A percentile compares a stretch with the other conserved stretches of the same genome.
Evolutionary conservation across 23 red algal species (phyloP).

Genomic region (Gracilaria gracilis): DNA sequence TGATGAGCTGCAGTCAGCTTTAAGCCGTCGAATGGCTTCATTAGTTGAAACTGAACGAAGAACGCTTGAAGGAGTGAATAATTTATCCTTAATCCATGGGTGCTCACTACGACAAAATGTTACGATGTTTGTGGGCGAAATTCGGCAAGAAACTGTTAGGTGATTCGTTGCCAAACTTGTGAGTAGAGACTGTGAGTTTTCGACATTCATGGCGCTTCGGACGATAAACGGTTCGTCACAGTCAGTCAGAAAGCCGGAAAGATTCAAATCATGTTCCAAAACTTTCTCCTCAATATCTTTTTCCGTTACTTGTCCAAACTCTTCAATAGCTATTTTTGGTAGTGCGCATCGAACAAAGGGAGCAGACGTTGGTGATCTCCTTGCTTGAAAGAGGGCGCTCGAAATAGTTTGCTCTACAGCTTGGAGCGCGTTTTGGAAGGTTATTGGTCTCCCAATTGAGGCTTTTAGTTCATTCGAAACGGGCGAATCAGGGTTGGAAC

Average conservation of each 20-base stretch:
- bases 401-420: background rate
- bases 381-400: background rate
- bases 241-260: background rate
- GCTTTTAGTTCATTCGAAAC: background rate
- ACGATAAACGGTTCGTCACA: constrained; percentile 19
- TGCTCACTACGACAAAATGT: constrained; percentile 66
- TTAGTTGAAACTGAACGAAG: background rate
- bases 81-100: constrained; percentile 14
- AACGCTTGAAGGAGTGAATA: constrained; percentile 46
- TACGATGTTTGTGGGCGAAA: constrained; percentile 41
- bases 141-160: constrained; percentile 32
- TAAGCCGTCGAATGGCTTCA: constrained; percentile 43
- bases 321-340: background rate
- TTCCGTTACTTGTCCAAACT: background rate
- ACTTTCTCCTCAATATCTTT: background rate
- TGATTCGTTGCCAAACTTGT: constrained; percentile 5
- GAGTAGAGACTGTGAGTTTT: background rate
- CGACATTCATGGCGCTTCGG: background rate
- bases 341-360: background rate
- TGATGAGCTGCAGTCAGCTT: background rate
- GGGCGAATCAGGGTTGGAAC: background rate
- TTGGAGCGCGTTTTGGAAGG: background rate
- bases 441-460: background rate
- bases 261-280: background rate
- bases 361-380: no score